Base-by-base conservation (phyloP, 2,329 filamentous ascomycete genomes). In the Aspergillus flavus region DNA sequence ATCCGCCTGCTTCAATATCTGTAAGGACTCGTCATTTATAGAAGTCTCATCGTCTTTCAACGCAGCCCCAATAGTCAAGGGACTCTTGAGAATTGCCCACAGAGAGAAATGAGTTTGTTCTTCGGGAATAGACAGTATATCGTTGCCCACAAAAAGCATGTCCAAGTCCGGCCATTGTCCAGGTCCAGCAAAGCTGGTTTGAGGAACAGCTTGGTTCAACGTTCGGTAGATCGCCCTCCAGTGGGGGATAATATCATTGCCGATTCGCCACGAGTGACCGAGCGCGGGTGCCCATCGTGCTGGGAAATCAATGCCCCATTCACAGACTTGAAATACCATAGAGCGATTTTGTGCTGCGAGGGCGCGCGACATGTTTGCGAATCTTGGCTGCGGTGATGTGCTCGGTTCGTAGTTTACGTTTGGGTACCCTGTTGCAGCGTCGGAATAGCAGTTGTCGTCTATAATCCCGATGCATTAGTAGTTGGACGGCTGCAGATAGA, bases 191-290 rank as follows among this genome's bases (percentile, higher is more conserved):
- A 81, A 78, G 43, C 74, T 75, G 7, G 78, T 78, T 60, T 83
- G 81, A 1, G 83, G 83, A 0, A 82, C 81, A 2, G 79, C 82
- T 62, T 86, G 81, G 65, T 86, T 86, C 14, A 81, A 76, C 16
- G 84, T 85, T 1, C 84, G 78, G 77, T 80, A 85, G 52, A 86
- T 81, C 41, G 78, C 80, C 26, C 80, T 75, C 84, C 84, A 86
- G 16, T 75, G 75, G 45, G 82, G 82, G 60, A 81, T 83, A 58
- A 86, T 85, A 65, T 86, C 84, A 63, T 86, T 85, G 59, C 82
- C 83, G 61, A 86, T 85, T 48, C 84, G 75, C 79, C 82, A 85
- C 0, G 78, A 78, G 52, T 84, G 81, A 1, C 81, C 81, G 3
- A 85, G 73, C 0, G 72, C 71, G 2, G 82, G 76, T 0, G 82